Conservation (phyloP, 2,329 filamentous ascomycete species). For the Fusarium fujikuroi region DNA sequence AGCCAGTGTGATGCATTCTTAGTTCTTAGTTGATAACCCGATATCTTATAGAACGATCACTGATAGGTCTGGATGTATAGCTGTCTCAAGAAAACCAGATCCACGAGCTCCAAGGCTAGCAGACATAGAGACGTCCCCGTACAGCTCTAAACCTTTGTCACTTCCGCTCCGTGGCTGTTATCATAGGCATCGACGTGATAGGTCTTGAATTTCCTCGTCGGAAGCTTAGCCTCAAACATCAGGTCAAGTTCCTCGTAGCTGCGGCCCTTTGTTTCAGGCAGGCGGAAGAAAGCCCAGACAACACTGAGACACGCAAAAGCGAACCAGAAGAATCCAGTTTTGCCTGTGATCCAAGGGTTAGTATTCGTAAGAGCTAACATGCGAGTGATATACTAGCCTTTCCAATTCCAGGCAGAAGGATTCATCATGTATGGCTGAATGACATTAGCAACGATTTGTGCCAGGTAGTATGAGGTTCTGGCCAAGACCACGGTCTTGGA, state of each 20-base stretch:
- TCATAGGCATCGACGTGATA: background rate
- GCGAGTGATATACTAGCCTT: background rate
- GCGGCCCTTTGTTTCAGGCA: background rate
- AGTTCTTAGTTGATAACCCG: background rate
- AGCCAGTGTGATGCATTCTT: background rate
- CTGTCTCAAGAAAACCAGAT: background rate
- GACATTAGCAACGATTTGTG: background rate
- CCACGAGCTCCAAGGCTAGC: background rate
- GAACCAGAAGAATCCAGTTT: background rate
- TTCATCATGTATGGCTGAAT: background rate
- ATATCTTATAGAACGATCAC: background rate
- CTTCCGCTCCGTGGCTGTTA: background rate
- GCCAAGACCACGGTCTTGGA: background rate
- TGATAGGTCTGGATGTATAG: accelerated
- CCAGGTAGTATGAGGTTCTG: background rate
- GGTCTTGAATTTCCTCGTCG: background rate
- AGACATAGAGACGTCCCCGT: accelerated
- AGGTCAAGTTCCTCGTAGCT: background rate
- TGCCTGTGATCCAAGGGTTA: accelerated
- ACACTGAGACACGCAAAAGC: background rate
- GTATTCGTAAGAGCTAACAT: background rate
- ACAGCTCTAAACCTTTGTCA: background rate
- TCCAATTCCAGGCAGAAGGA: background rate
- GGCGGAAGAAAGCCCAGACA: background rate
- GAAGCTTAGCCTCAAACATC: background rate